Evolutionary conservation across 2,329 filamentous ascomycete species (phyloP).

Genomic region (Pyricularia pennisetigena): DNA sequence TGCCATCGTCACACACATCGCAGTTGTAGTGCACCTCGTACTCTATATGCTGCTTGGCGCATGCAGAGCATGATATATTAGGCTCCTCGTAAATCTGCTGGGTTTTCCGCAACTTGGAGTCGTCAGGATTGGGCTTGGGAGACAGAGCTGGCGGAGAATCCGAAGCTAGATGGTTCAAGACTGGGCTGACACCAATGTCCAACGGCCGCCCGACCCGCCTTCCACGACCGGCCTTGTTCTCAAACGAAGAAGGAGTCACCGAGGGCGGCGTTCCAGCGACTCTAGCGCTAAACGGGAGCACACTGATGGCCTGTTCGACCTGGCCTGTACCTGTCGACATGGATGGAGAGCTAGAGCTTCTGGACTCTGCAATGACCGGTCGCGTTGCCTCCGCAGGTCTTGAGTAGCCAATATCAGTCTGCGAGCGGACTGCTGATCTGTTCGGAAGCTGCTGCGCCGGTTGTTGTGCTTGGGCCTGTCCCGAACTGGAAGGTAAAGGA

Average conservation of each 20-base stretch:
- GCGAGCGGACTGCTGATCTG: conserved; percentile 48
- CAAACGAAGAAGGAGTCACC: not conserved
- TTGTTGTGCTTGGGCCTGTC: conserved; percentile 15
- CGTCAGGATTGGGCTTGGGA: not conserved
- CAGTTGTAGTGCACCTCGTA: conserved; percentile 85
- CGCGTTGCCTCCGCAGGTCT: conserved; percentile 22
- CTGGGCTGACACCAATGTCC: not conserved
- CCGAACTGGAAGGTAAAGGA: conserved; percentile 26
- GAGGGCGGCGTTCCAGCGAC: conserved; percentile 6
- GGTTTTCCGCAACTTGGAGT: not conserved
- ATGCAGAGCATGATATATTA: conserved; percentile 62
- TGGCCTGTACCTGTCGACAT: conserved; percentile 12
- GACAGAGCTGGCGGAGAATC: conserved; percentile 3
- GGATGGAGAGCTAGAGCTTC: conserved; percentile 28
- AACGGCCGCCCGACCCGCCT: not conserved
- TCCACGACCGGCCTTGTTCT: not conserved
- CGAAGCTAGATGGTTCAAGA: not conserved
- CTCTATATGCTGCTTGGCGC: conserved; percentile 63
- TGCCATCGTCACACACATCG: conserved; percentile 54
- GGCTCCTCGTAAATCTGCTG: conserved; percentile 52
- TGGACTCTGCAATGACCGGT: conserved; percentile 29
- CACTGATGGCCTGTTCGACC: conserved; percentile 10
- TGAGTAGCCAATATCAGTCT: conserved; percentile 46
- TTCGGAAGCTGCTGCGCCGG: conserved; percentile 18
- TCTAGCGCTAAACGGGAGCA: conserved; percentile 26